A percentile compares a stretch with the other conserved stretches of the same genome.
Evolutionary conservation across 495 filamentous ascomycete genomes (phyloP).

Genomic region (Talaromyces borbonicus): DNA sequence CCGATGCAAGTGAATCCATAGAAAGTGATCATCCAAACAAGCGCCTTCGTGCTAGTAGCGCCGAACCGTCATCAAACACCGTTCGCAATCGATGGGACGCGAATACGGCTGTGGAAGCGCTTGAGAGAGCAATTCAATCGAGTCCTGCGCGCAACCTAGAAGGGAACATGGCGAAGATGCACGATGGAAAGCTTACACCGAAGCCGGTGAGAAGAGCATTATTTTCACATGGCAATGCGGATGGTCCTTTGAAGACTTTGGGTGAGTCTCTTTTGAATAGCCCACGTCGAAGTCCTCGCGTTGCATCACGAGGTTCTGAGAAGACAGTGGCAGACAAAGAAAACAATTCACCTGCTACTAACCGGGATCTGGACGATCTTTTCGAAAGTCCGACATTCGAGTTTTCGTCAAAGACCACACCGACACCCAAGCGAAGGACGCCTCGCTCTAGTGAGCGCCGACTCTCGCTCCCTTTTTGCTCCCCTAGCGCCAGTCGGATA

Average conservation of each 20-base stretch:
- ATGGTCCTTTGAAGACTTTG: conserved; percentile 46
- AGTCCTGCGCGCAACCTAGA: conserved; percentile 59
- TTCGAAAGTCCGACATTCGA: conserved; percentile 43
- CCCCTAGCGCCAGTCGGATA: conserved; percentile 22
- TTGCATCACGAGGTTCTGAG: conserved; percentile 22
- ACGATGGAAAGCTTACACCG: conserved; percentile 47
- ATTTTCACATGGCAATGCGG: conserved; percentile 56
- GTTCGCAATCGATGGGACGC: conserved; percentile 33
- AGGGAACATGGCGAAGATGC: conserved; percentile 33
- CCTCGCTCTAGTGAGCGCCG: conserved; percentile 36
- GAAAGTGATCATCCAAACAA: conserved; percentile 23
- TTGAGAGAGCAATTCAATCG: conserved; percentile 57
- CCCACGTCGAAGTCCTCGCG: conserved; percentile 39
- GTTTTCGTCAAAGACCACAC: conserved; percentile 49
- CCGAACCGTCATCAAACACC: conserved; percentile 27
- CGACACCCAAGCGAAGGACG: conserved; percentile 43
- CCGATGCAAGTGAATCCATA: conserved; percentile 19
- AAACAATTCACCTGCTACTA: conserved; percentile 27
- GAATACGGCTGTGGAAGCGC: conserved; percentile 45
- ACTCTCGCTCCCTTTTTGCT: conserved; percentile 25
- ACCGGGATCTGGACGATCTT: conserved; percentile 47
- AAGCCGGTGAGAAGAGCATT: conserved; percentile 63
- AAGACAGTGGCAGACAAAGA: conserved; percentile 37
- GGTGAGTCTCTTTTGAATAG: conserved; percentile 49
- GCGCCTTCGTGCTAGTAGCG: conserved; percentile 30